Evolutionary conservation across 257 asterid genomes (phyloP).

Genomic region (Haberlea rhodopensis): DNA sequence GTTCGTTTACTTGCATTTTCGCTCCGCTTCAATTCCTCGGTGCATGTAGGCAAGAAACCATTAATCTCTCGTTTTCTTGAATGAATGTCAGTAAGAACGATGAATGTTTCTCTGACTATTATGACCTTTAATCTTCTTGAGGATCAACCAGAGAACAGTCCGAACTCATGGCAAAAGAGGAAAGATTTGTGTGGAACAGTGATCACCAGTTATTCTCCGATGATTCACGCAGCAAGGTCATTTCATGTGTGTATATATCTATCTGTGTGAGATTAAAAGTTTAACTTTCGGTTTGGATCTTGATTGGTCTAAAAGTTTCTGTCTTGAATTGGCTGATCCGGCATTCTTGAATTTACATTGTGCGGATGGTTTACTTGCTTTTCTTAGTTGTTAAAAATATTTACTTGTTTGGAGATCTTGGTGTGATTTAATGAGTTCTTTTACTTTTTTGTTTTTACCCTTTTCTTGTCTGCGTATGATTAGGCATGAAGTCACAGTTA

Average conservation of each 20-base stretch:
- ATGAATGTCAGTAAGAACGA: conserved; percentile 32
- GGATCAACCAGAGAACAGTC: conserved; percentile 81
- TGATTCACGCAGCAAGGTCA: conserved; percentile 91
- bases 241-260: neutral
- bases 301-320: conserved; percentile 18
- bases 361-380: conserved; percentile 29
- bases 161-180: conserved; percentile 93
- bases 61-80: neutral
- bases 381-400: conserved; percentile 15
- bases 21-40: neutral
- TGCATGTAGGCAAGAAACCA: neutral
- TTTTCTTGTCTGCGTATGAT: conserved; percentile 21
- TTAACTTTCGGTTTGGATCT: conserved; percentile 21
- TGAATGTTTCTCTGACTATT: conserved; percentile 86
- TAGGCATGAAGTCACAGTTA: conserved; percentile 91
- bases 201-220: conserved; percentile 84
- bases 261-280: conserved; percentile 7
- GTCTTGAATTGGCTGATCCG: conserved; percentile 43
- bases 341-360: conserved; percentile 27
- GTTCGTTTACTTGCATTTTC: neutral
- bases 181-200: conserved; percentile 82
- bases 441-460: conserved; percentile 1
- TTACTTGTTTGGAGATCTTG: conserved; percentile 23
- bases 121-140: conserved; percentile 95
- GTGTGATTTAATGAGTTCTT: conserved; percentile 21